A percentile compares a stretch with the other conserved stretches of the same genome.
These are phyloP conservation scores for Camelina hispida DNA, from an alignment of 345 rosid genomes.

Conservation along the genomic window DNA sequence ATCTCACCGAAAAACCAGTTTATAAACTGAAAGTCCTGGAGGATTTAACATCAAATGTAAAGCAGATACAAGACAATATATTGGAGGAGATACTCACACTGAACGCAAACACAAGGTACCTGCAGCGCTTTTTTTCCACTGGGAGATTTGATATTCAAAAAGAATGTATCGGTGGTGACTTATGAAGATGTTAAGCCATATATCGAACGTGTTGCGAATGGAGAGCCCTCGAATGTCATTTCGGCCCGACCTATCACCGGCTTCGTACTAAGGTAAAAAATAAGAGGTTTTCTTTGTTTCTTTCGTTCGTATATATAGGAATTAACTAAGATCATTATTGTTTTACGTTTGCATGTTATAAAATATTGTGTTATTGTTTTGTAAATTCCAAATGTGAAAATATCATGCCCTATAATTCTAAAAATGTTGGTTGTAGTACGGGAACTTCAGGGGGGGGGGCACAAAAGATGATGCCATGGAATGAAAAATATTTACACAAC, in stretches of 20 bases:
- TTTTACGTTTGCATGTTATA: neutral
- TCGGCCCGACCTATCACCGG: slow-evolving; percentile 68
- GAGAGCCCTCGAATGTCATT: slow-evolving; percentile 62
- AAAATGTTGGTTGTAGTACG: slow-evolving; percentile 52
- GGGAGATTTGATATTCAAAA: slow-evolving; percentile 58
- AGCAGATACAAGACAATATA: slow-evolving; percentile 55
- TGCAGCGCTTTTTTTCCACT: slow-evolving; percentile 46
- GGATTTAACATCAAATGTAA: slow-evolving; percentile 63
- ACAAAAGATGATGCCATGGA: slow-evolving; percentile 88
- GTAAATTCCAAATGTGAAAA: neutral
- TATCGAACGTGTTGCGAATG: slow-evolving; percentile 67
- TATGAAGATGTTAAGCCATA: slow-evolving; percentile 69
- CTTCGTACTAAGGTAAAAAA: slow-evolving; percentile 65
- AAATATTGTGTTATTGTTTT: neutral
- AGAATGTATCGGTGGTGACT: slow-evolving; percentile 63
- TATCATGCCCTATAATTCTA: neutral
- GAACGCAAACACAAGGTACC: slow-evolving; percentile 62
- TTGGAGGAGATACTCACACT: slow-evolving; percentile 54
- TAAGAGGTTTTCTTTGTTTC: neutral
- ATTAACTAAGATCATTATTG: neutral
- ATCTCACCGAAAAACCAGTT: neutral
- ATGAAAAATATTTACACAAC: slow-evolving; percentile 67
- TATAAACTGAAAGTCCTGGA: slow-evolving; percentile 53
- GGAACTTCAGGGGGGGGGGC: slow-evolving; percentile 85
- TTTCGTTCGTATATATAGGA: neutral